Percentiles rank a stretch among this genome's conserved stretches.
These are phyloP conservation scores for Carpinus fangiana DNA, from an alignment of 306 rosid genomes.

Conservation along the genomic window DNA sequence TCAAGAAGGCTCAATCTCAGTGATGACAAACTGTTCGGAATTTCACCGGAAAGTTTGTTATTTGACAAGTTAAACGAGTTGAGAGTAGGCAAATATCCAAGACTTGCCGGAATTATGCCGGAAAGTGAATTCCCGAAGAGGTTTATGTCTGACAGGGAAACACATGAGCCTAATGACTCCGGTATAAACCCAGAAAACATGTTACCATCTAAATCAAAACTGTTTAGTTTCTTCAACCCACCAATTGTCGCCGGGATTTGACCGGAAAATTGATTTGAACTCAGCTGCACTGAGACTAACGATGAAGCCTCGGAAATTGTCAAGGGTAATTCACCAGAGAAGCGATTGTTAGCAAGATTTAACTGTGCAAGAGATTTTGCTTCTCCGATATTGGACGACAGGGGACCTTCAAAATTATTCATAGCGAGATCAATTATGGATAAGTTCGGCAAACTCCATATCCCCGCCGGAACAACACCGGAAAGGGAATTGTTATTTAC, in stretches of 20 bases:
- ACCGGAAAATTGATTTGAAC: conserved; percentile 61
- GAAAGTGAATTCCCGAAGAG: conserved; percentile 60
- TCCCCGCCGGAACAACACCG: conserved; percentile 72
- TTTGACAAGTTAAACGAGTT: conserved; percentile 78
- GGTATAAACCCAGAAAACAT: conserved; percentile 67
- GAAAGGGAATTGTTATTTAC: conserved; percentile 67
- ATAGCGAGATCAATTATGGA: conserved; percentile 48
- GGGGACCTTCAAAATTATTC: conserved; percentile 75
- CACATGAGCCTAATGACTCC: conserved; percentile 69
- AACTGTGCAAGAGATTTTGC: conserved; percentile 69
- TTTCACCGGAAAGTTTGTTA: conserved; percentile 64
- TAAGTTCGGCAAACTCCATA: conserved; percentile 74
- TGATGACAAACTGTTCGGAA: conserved; percentile 60
- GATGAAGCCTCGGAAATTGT: conserved; percentile 59
- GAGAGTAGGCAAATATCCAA: conserved; percentile 64
- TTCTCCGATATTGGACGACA: conserved; percentile 58
- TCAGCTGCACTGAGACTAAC: conserved; percentile 48
- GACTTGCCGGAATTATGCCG: conserved; percentile 56
- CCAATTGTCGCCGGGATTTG: conserved; percentile 65
- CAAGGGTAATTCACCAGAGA: conserved; percentile 68
- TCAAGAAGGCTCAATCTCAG: conserved; percentile 74
- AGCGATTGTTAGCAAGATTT: conserved; percentile 46
- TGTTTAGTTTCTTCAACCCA: conserved; percentile 50
- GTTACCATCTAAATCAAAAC: conserved; percentile 52
- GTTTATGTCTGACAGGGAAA: conserved; percentile 53